Evolutionary conservation across 305 asterid genomes (phyloP).

Genomic region (Fraxinus latifolia): DNA sequence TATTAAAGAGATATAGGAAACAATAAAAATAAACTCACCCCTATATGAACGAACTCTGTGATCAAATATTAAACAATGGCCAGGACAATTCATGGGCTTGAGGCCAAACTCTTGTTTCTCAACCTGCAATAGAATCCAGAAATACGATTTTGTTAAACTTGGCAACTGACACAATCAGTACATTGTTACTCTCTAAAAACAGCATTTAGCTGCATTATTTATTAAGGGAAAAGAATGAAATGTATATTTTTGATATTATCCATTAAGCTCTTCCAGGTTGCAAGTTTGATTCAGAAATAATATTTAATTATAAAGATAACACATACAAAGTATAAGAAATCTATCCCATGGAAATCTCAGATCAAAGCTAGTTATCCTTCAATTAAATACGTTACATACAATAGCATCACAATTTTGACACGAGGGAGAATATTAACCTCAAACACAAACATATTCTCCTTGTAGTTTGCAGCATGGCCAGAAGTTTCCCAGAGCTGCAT

Average conservation of each 20-base stretch:
- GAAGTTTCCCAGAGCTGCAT: conserved; percentile 99
- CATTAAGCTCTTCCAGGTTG: background rate
- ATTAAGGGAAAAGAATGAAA: background rate
- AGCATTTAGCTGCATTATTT: background rate
- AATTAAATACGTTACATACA: background rate
- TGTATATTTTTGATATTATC: background rate
- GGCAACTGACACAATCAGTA: conserved; percentile 13
- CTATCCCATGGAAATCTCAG: background rate
- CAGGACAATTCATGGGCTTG: conserved; percentile 99
- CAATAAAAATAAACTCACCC: conserved; percentile 42
- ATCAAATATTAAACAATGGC: conserved; percentile 93
- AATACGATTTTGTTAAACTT: conserved; percentile 11
- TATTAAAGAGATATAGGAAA: background rate
- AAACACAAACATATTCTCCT: conserved; percentile 95
- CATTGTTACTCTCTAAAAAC: background rate
- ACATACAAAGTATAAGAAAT: background rate
- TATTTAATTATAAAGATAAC: background rate
- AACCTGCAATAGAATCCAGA: conserved; percentile 51
- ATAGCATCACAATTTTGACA: background rate
- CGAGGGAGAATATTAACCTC: conserved; percentile 44
- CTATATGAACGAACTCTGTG: conserved; percentile 95
- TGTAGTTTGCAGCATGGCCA: conserved; percentile 98
- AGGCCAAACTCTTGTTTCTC: conserved; percentile 96
- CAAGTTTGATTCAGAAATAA: background rate
- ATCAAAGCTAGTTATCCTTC: background rate